Evolutionary conservation across 2,329 filamentous ascomycete genomes (phyloP).

Genomic region (Aspergillus awamori): DNA sequence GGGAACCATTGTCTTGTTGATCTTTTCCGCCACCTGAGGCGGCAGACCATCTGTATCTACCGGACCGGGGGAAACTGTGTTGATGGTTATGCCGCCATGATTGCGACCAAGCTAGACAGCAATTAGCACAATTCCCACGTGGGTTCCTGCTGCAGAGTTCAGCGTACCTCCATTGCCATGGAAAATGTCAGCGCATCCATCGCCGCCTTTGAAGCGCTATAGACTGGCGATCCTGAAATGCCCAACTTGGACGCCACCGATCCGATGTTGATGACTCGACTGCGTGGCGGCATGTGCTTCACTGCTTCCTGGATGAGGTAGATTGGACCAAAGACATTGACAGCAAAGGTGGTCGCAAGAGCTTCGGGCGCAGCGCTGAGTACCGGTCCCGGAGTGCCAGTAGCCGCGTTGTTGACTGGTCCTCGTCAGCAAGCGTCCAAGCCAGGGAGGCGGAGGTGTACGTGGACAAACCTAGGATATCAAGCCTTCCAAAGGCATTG

Average conservation of each 20-base stretch:
- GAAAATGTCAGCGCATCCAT: conserved; percentile 5
- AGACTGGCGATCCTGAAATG: not conserved
- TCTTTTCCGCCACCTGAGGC: not conserved
- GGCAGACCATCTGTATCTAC: conserved; percentile 6
- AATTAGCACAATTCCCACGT: not conserved
- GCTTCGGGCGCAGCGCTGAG: not conserved
- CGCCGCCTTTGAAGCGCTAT: conserved; percentile 2
- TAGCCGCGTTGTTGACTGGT: conserved; percentile 5
- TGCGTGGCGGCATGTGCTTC: conserved; percentile 1
- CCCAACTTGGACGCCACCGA: conserved; percentile 7
- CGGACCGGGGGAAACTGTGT: conserved; percentile 3
- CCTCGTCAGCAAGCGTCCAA: not conserved
- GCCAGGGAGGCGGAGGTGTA: not conserved
- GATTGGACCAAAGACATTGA: conserved; percentile 4
- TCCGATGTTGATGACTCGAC: conserved; percentile 3
- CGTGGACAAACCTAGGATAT: not conserved
- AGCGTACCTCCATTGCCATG: conserved; percentile 1
- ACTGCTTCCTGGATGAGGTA: conserved; percentile 1
- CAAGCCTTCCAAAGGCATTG: not conserved
- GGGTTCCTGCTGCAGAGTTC: too few relatives aligned
- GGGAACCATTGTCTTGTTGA: conserved; percentile 1
- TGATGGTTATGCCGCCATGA: conserved; percentile 6
- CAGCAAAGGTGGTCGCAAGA: conserved; percentile 1
- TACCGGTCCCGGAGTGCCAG: not conserved
- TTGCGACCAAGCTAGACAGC: not conserved